Base-by-base conservation (phyloP, 129 eudicot species). In the Flaveria bidentis region DNA sequence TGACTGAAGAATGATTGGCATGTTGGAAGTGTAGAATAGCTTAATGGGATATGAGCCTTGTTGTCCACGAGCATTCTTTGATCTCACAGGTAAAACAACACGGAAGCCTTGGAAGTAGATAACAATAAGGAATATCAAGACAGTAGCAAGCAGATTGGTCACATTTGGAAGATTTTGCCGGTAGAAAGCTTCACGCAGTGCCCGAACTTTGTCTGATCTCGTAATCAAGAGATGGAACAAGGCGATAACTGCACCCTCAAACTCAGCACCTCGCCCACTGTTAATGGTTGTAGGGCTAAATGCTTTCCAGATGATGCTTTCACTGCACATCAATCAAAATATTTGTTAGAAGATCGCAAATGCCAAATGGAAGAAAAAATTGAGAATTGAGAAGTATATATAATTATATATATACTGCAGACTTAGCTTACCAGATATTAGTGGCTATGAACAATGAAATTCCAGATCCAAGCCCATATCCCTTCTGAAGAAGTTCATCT, bases 91-190 rank as follows among this genome's bases (percentile, higher is more conserved):
- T 86, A 92, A 79, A 80, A 90, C 88, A 71, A 92, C 94, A 65
- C 94, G 96, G 86, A 90, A 87, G 3, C 89, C 89, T 88, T 88
- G 92, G 75, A 88, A 85, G 83, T 85, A 88, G 78, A 85, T 80
- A 16, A 85, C 89, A 69, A 83, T 81, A 3, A 85, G 83, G 78
- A 88, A 88, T 67, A 88, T 78, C 73, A 88, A 77, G 39, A 90
- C 92, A 0, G 98, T 93, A 3, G 96, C 98, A 18, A 90, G 89
- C 79, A 93, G 66, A 65, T 93, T 90, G 14, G 98, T 93, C 23
- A 93, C 92, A 58, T 93, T 93, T 26, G 98, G 98, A 39, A 93
- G 97, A 75, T 93, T 93, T 81, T 93, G 97, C 72, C 98, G 84
- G 85, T 90, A 93, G 74, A 92, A 92, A 28, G 95, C 95, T 81